Evolutionary conservation across 2,329 filamentous ascomycete genomes (phyloP), one percentile per base, ranked within the genome.

Genomic region (Fusarium miscanthi): DNA sequence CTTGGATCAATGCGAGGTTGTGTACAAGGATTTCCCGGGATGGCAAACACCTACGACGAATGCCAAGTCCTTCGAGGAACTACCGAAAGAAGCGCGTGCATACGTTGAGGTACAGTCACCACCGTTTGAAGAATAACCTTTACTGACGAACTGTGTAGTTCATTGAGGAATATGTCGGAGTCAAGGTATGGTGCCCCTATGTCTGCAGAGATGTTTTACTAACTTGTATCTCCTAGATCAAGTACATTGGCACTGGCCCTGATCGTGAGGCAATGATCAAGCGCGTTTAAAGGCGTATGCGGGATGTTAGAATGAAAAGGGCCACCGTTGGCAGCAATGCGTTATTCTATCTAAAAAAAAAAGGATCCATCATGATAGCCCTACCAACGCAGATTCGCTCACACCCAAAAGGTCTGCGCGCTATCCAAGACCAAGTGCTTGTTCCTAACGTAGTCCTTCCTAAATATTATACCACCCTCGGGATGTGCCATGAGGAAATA

Each of bases 11-110:
- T 86, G 89, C 60, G 87, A 92, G 77, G 89, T 93, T 23, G 85
- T 89, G 41, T 94, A 94, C 82, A 85, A 90, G 76, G 91, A 90
- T 59, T 81, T 94, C 65, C 86, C 88, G 23, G 92, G 92, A 52
- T 94, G 92, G 92, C 86, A 92, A 77, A 85, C 84, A 77, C 84
- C 87, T 40, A 94, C 90, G 1, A 89, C 89, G 11, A 85, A 87
- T 52, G 84, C 85, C 58, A 89, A 86, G 80, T 86, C 82, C 68
- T 94, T 85, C 77, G 85, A 88, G 46, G 89, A 91, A 37, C 83
- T 94, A 45, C 92, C 92, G 11, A 82, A 84, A 77, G 85, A 91
- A 76, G 91, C 91, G 25, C 85, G 87, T 66, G 87, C 87, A 48
- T 94, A 94, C 76, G 84, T 94, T 62, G 85, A 89, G 48, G 48